Evolutionary conservation across 371 early-diverging fungal species (phyloP), one percentile per base, ranked within the genome.

Genomic region (Rhizopus stolonifer): DNA sequence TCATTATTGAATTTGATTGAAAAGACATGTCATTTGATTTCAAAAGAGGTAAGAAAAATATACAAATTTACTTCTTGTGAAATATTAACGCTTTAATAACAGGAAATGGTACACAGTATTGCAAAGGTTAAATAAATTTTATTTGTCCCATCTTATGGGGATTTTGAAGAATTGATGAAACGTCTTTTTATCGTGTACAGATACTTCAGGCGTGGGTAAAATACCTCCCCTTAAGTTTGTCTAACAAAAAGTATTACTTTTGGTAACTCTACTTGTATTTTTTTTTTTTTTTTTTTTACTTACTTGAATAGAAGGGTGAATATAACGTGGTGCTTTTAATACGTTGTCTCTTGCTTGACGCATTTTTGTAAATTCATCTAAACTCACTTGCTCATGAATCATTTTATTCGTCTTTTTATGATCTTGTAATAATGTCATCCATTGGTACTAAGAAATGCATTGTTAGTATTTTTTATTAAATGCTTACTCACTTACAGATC

Each of bases 11-110:
- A 86, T 9, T 73, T 97, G 67, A 89, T 98, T 40, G 95, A 93
- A 59, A 95, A 94, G 81, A 97, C 97, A 15, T 89, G 89, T 52
- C 98, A 97, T 74, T 74, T 96, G 69, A 96, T 98, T 58, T 86
- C 92, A 36, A 98, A 98, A 80, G 99, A 98, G 64, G 76, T 72
- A 66, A 59, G 39, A 36, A 11, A 11, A 8, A 15, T 23, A 18
- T 21, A 21, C 5, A 21, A 15, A 4, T 10, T 10, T 9, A 21
- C 4, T 19, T 10, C 13, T 42, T 8, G 18, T 29, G 10, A 4
- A 29, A 29, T 7, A 29, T 10, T n/a, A n/a, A n/a, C 31, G 31
- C 31, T 29, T 29, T 38, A 38, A n/a, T n/a, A 15, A 39, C 58
- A 75, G 71, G 89, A 90, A 81, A 90, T 90, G 81, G 86, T 92